Percentiles rank a stretch among this genome's conserved stretches.
These are phyloP conservation scores for Penicillium expansum DNA, from an alignment of 2,329 filamentous ascomycete genomes.

Conservation along the genomic window DNA sequence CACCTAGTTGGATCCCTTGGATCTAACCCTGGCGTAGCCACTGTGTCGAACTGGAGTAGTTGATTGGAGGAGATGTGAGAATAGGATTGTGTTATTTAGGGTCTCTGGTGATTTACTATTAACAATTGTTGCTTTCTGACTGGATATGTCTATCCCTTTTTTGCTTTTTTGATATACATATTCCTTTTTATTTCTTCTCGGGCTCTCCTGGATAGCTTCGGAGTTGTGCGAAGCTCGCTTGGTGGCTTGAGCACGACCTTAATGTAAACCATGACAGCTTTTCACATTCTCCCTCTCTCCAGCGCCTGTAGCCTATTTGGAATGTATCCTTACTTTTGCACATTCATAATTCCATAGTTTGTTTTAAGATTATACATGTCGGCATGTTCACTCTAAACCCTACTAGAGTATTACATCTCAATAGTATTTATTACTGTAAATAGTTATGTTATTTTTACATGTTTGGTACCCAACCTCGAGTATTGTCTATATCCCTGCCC, in stretches of 20 bases:
- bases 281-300: constrained; percentile 20
- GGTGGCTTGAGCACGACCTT: constrained; percentile 29
- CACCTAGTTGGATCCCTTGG: constrained; percentile 4
- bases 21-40: not conserved
- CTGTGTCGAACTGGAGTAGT: constrained; percentile 3
- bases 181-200: constrained; percentile 21
- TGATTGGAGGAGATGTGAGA: constrained; percentile 10
- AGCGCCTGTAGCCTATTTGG: constrained; percentile 21
- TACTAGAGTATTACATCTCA: not conserved
- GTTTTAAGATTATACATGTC: not conserved
- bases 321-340: constrained; percentile 16
- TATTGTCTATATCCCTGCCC: not conserved
- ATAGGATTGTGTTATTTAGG: constrained; percentile 25
- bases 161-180: constrained; percentile 25
- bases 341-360: not conserved
- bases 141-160: constrained; percentile 24
- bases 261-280: constrained; percentile 33
- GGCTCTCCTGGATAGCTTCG: constrained; percentile 30
- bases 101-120: constrained; percentile 22
- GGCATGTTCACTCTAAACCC: not conserved
- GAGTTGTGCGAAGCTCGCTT: constrained; percentile 29
- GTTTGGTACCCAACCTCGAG: not conserved
- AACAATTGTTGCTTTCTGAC: constrained; percentile 26
- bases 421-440: no score
- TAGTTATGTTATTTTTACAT: not conserved